A percentile compares a stretch with the other conserved stretches of the same genome.
Evolutionary conservation across 257 asterid genomes (phyloP).

Genomic region (Apocynum venetum): DNA sequence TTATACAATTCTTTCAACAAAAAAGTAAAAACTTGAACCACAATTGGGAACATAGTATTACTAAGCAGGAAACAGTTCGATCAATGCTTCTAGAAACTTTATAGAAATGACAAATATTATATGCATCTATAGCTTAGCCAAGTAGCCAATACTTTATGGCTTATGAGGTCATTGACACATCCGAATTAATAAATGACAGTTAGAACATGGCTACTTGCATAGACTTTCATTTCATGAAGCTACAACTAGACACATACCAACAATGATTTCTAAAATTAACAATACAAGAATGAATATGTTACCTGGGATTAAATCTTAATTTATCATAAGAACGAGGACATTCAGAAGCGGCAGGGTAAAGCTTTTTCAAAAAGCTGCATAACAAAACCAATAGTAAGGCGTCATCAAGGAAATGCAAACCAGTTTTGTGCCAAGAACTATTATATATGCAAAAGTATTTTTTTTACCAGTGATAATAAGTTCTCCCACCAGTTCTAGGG

Average conservation of each 20-base stretch:
- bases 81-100: neutral
- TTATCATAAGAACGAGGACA: constrained; percentile 97
- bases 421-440: neutral
- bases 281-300: constrained; percentile 9
- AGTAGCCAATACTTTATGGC: neutral
- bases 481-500: constrained; percentile 97
- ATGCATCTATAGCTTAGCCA: neutral
- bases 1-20: neutral
- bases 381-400: constrained; percentile 2
- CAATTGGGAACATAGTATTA: neutral
- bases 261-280: neutral
- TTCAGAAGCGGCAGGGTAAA: constrained; percentile 59
- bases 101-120: neutral
- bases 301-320: constrained; percentile 88
- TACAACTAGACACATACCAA: constrained; percentile 4
- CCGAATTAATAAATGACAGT: neutral
- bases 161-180: neutral
- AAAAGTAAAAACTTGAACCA: neutral
- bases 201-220: neutral
- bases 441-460: neutral
- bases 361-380: constrained; percentile 79
- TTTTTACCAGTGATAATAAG: constrained; percentile 82
- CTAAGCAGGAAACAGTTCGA: neutral
- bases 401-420: neutral
- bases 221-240: neutral